These are phyloP conservation scores for Paracorniculantispora psalliotae DNA, from an alignment of 2,329 filamentous ascomycete genomes.

Conservation along the genomic window DNA sequence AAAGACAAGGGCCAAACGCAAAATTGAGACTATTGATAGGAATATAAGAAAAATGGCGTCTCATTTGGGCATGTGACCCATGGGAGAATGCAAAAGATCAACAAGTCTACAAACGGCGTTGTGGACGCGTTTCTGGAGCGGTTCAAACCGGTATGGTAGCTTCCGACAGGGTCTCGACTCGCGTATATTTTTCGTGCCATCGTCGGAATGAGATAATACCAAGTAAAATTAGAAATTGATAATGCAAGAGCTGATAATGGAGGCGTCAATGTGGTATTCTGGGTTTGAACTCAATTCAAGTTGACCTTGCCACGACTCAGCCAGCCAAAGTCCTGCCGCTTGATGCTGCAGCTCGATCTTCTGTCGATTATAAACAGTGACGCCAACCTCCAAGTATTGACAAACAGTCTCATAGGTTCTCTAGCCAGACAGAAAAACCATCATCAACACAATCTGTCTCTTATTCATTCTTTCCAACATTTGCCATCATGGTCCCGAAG, in stretches of 20 bases:
- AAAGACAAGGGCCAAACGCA: neutral
- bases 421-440: neutral
- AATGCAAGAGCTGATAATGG: neutral
- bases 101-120: neutral
- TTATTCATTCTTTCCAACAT: neutral
- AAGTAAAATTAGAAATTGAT: neutral
- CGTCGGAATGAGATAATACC: neutral
- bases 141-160: neutral
- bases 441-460: neutral
- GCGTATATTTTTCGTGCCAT: neutral
- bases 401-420: neutral
- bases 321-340: neutral
- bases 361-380: slow-evolving; percentile 1
- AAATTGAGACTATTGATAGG: neutral
- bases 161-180: neutral
- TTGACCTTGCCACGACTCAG: neutral
- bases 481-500: slow-evolving; percentile 1
- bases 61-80: neutral
- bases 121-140: neutral
- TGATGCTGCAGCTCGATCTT: neutral
- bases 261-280: neutral
- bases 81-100: neutral
- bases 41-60: neutral
- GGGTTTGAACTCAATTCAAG: neutral
- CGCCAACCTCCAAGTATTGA: neutral